Base-by-base conservation (phyloP, 2,329 filamentous ascomycete genomes). In the Elsinoe fawcettii region DNA sequence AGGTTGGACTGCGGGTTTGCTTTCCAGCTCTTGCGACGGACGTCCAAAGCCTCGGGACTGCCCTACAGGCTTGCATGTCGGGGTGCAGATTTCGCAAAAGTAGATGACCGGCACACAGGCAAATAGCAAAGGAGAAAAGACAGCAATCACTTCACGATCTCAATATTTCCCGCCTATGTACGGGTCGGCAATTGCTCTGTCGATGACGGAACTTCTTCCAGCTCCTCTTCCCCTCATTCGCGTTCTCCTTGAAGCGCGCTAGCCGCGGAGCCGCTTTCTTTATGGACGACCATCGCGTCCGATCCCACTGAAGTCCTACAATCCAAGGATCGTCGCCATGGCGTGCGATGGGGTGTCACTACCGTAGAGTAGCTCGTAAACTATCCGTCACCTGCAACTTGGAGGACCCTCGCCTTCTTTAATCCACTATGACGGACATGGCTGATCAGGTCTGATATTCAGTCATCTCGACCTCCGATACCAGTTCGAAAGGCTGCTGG, bases 141-240 rank as follows among this genome's bases (percentile, higher is more conserved):
- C 27, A 30, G 27, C 27, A 30, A 9, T 30, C 9, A 3, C 14
- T 4, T 46, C 18, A 12, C 14, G 25, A 14, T 2, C 22, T 46
- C 18, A 20, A 46, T 46, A n/a, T 25, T 46, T 18, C 20, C n/a
- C n/a, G n/a, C 12, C 18, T 25, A 46, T 37, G 22, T 46, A 25
- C 23, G 9, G 11, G 25, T 46, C 41, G 41, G 41, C 41, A 46
- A 20, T 46, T 46, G 41, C 20, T 46, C 18, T 25, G 20, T 46
- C 22, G 22, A 46, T 46, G 41, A 46, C 41, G 41, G 41, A 25
- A 46, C 41, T 46, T 25, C 41, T 46, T 46, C 41, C 41, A 20
- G 20, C 41, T 9, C 9, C 23, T 12, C 18, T 46, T 46, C 41
- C 41, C 41, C 41, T 46, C 41, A 46, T 25, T 25, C n/a, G 6